These are phyloP conservation scores for Arthrobotrys sinensis DNA, from an alignment of 2,329 filamentous ascomycete species.

Conservation along the genomic window DNA sequence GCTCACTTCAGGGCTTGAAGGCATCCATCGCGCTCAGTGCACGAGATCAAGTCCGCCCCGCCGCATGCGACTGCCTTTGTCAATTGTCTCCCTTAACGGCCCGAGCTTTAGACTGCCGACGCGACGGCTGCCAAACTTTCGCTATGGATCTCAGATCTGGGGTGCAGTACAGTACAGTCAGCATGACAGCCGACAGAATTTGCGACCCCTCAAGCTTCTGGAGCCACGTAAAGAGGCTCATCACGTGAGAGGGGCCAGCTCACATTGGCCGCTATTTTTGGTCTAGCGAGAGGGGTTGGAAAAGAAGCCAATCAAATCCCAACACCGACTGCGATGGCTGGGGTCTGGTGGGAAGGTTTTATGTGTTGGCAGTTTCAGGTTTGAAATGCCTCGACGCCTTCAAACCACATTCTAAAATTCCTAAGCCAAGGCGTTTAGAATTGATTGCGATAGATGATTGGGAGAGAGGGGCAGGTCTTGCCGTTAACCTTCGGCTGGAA, in stretches of 20 bases:
- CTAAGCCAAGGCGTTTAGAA: slow-evolving; percentile 19
- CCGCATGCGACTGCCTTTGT: slow-evolving; percentile 22
- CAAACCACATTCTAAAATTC: slow-evolving; percentile 3
- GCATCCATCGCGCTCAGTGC: slow-evolving; percentile 8
- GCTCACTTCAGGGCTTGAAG: background rate
- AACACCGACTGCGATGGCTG: slow-evolving; percentile 28
- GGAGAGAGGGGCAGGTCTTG: slow-evolving; percentile 30
- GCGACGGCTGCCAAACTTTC: background rate
- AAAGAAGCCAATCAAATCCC: slow-evolving; percentile 28
- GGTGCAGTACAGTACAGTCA: slow-evolving; percentile 9
- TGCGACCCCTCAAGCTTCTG: slow-evolving; percentile 6
- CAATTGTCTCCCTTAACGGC: background rate
- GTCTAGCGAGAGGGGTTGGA: slow-evolving; percentile 9
- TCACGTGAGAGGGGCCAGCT: slow-evolving; percentile 47
- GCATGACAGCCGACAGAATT: slow-evolving; percentile 10
- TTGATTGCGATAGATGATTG: slow-evolving; percentile 18
- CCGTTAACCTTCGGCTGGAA: slow-evolving; percentile 26
- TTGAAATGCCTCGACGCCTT: slow-evolving; percentile 13
- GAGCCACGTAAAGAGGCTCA: slow-evolving; percentile 24
- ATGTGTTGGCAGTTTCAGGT: slow-evolving; percentile 59
- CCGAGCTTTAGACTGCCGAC: background rate
- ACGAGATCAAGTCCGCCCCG: slow-evolving; percentile 29
- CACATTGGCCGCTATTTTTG: slow-evolving; percentile 51
- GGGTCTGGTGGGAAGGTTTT: slow-evolving; percentile 20
- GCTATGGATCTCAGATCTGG: slow-evolving; percentile 48